phyloP scores from a whole-genome alignment of 2,329 filamentous ascomycete genomes.

The Exophiala aquamarina region DNA sequence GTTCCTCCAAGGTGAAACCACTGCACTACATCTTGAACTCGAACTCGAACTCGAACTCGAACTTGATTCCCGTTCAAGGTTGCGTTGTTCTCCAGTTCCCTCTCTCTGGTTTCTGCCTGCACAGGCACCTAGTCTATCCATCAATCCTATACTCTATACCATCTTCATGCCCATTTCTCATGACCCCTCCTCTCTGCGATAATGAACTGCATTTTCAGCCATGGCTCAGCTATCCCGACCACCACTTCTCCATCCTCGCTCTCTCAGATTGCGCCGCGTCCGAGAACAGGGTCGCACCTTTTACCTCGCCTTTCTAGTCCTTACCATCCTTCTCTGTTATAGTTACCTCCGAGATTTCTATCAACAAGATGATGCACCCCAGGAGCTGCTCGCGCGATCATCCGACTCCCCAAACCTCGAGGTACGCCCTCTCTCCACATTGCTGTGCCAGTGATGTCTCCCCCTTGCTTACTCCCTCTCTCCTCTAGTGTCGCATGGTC shows the following conservation, averaged over 20 bases:
- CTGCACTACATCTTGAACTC: no score
- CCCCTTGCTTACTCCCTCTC: slow-evolving; percentile 11
- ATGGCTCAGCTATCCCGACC: neutral
- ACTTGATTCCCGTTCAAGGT: no score
- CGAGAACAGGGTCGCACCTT: slow-evolving; percentile 22
- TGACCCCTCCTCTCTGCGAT: no score
- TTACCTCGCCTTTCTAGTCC: slow-evolving; percentile 21
- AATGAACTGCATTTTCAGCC: neutral
- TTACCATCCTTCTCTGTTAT: slow-evolving; percentile 23
- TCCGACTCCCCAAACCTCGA: slow-evolving; percentile 22
- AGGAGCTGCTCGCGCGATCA: slow-evolving; percentile 14
- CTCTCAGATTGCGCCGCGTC: slow-evolving; percentile 7
- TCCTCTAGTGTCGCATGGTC: slow-evolving; percentile 70
- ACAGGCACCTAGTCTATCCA: no score
- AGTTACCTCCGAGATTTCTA: slow-evolving; percentile 15
- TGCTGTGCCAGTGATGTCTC: neutral
- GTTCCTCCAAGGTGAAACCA: no score
- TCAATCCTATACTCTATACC: no score
- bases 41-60: no score
- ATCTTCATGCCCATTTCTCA: no score
- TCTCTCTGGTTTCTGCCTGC: no score
- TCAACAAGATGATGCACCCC: neutral
- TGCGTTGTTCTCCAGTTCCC: no score
- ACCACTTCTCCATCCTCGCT: neutral
- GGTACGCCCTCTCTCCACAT: slow-evolving; percentile 9